phyloP scores from a whole-genome alignment of 2,329 filamentous ascomycete genomes.

The Moelleriella libera region DNA sequence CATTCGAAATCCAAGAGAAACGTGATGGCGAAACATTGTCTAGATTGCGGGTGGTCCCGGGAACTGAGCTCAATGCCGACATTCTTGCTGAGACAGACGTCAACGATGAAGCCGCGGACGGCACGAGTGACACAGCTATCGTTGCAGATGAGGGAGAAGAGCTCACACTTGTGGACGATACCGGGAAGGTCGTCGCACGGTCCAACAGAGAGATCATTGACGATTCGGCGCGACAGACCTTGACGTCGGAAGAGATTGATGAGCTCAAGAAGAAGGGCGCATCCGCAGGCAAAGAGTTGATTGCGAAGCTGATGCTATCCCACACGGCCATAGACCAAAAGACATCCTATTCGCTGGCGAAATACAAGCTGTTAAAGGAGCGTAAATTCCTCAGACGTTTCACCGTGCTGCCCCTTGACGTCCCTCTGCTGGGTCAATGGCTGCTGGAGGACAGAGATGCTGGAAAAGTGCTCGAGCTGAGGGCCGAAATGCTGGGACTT shows the following conservation, averaged over 20 bases:
- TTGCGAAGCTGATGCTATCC: slow-evolving; percentile 82
- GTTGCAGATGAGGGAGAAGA: slow-evolving; percentile 23
- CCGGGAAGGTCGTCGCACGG: slow-evolving; percentile 31
- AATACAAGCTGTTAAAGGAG: slow-evolving; percentile 89
- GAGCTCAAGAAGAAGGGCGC: slow-evolving; percentile 59
- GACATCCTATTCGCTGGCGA: slow-evolving; percentile 82
- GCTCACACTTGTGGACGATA: slow-evolving; percentile 27
- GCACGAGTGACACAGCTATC: slow-evolving; percentile 25
- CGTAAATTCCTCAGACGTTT: slow-evolving; percentile 89
- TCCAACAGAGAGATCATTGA: slow-evolving; percentile 47
- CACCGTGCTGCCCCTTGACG: slow-evolving; percentile 70
- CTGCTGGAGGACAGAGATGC: slow-evolving; percentile 70
- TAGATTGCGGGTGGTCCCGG: slow-evolving; percentile 62
- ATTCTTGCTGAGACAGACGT: slow-evolving; percentile 37
- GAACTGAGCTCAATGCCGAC: slow-evolving; percentile 73
- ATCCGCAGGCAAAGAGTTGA: slow-evolving; percentile 73
- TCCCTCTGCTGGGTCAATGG: slow-evolving; percentile 61
- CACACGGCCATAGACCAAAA: slow-evolving; percentile 89
- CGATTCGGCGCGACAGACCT: slow-evolving; percentile 54
- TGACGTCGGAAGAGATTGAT: slow-evolving; percentile 64
- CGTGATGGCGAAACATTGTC: slow-evolving; percentile 49
- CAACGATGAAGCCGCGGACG: slow-evolving; percentile 19
- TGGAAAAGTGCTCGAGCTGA: slow-evolving; percentile 67
- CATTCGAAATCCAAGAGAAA: slow-evolving; percentile 75
- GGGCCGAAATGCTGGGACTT: slow-evolving; percentile 70